Percentiles rank a stretch among this genome's conserved stretches.
Conservation (phyloP, 2,329 filamentous ascomycete species). For the Pseudogymnoascus sp. region DNA sequence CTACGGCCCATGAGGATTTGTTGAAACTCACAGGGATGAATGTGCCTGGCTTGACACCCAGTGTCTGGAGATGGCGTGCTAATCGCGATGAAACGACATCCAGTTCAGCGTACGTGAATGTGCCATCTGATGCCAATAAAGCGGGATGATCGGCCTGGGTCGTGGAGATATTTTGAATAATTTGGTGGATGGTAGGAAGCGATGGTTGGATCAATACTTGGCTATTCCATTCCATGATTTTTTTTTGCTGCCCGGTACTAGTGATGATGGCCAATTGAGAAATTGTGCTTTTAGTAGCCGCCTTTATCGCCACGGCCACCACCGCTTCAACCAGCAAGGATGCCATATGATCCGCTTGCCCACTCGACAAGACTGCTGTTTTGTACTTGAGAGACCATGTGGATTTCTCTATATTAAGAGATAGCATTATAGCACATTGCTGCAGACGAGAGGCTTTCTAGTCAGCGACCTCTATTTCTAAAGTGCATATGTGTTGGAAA, state of each 20-base stretch:
- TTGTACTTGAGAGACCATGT: neutral
- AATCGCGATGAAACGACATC: constrained; percentile 13
- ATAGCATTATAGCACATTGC: neutral
- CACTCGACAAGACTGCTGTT: neutral
- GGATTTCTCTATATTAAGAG: neutral
- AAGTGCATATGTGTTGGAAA: neutral
- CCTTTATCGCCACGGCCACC: neutral
- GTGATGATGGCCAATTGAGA: neutral
- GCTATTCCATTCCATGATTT: neutral
- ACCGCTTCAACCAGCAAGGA: neutral
- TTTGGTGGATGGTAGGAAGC: neutral
- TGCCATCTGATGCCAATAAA: constrained; percentile 10
- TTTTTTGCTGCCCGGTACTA: neutral
- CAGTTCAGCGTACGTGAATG: constrained; percentile 17
- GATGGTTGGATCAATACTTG: neutral
- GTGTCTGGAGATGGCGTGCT: constrained; percentile 11
- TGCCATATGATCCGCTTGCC: neutral
- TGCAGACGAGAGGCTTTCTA: neutral
- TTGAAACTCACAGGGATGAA: constrained; percentile 21
- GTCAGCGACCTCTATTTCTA: neutral
- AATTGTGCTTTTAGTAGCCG: neutral
- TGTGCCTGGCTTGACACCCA: constrained; percentile 13
- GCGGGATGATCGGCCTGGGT: neutral
- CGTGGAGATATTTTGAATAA: neutral
- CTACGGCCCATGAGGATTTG: constrained; percentile 20